Conservation (phyloP, 306 rosid species). For the Astragalus membranaceus region DNA sequence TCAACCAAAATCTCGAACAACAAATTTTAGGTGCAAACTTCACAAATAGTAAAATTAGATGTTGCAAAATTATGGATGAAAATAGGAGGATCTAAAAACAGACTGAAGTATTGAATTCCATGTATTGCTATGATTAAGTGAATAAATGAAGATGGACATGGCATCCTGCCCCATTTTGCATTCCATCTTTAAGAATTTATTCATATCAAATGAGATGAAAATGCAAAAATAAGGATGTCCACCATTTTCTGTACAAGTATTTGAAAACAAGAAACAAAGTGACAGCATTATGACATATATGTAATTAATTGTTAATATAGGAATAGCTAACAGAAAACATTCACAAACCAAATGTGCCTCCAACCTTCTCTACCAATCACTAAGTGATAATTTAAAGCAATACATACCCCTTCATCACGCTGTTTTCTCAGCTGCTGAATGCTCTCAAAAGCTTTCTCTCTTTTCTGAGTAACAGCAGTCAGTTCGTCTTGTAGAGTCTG, state of each 20-base stretch:
- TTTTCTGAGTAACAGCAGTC: constrained; percentile 47
- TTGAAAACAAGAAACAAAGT: background rate
- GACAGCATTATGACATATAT: background rate
- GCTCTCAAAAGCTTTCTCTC: constrained; percentile 60
- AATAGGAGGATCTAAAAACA: background rate
- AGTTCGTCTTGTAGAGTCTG: constrained; percentile 64
- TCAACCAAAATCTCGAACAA: constrained; percentile 1
- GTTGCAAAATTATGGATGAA: background rate
- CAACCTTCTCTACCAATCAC: background rate
- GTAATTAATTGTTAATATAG: background rate
- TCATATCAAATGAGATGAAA: background rate
- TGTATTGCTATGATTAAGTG: background rate
- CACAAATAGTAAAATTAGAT: background rate
- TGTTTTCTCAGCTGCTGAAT: constrained; percentile 60
- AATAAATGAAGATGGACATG: background rate
- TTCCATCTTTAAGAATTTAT: background rate
- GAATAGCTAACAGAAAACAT: background rate
- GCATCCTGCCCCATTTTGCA: background rate
- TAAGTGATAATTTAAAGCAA: background rate
- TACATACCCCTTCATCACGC: constrained; percentile 77
- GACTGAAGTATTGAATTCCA: background rate
- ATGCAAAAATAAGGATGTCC: background rate
- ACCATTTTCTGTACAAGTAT: background rate
- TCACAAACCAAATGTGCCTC: background rate
- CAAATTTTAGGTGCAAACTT: background rate